These are phyloP conservation scores for Lizonia empirigonia DNA, from an alignment of 2,329 filamentous ascomycete genomes.

Conservation along the genomic window DNA sequence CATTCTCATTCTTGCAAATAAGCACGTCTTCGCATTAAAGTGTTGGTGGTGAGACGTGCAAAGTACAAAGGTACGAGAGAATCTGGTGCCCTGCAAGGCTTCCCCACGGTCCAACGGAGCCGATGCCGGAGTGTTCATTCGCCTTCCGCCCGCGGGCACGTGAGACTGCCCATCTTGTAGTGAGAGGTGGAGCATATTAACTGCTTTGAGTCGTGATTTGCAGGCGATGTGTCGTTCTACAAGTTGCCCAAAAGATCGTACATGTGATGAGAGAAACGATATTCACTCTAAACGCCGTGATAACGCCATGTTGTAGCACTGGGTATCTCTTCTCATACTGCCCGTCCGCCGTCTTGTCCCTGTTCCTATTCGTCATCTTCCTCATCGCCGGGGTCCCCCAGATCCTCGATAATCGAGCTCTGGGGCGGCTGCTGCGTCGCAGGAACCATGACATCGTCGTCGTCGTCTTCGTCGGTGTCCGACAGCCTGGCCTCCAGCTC, in stretches of 20 bases:
- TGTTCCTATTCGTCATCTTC: background rate
- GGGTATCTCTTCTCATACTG: background rate
- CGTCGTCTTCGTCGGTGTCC: constrained; percentile 37
- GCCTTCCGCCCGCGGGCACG: background rate
- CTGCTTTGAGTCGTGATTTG: background rate
- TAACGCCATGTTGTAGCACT: background rate
- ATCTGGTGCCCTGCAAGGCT: background rate
- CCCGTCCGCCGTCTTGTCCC: background rate
- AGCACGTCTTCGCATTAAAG: too few species aligned
- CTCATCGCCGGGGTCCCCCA: constrained; percentile 29
- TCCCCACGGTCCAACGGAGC: constrained; percentile 6
- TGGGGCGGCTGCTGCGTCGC: constrained; percentile 18
- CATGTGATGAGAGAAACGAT: background rate
- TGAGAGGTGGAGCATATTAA: background rate
- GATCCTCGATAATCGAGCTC: constrained; percentile 28
- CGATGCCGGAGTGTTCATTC: background rate
- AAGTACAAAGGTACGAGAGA: background rate
- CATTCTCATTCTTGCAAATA: too few species aligned
- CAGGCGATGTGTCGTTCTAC: background rate
- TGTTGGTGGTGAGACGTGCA: too few species aligned
- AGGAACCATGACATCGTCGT: background rate
- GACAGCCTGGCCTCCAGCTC: constrained; percentile 33
- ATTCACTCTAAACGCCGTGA: background rate
- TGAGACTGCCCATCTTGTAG: background rate
- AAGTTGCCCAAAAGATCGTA: background rate